Base-by-base conservation (phyloP, 306 rosid species). In the Citrullus mucosospermus region DNA sequence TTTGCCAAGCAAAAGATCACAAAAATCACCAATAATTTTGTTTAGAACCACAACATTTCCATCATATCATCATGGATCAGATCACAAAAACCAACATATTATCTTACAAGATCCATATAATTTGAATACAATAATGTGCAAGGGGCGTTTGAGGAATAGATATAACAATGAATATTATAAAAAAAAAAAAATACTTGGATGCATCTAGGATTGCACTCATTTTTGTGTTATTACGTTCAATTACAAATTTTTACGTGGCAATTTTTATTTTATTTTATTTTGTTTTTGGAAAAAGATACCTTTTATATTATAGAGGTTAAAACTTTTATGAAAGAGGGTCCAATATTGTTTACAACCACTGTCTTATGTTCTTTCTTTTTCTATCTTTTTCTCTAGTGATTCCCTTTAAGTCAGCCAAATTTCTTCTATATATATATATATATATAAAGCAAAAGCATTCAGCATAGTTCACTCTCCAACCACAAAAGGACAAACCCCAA, bases 401-500 rank as follows among this genome's bases (percentile, higher is more conserved):
- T 86, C 88, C 77, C 39, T 63, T 25, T 57, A 72, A 79, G 87
- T 89, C 89, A 83, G 83, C 86, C 44, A 46, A 69, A 48, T 59
- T 68, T 5, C 51, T 79, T 39, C 48, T 86, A 85, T 84, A 83
- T 69, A 75, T 76, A 72, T 22, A 83, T 69, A 75, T 76, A 72
- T 7, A 5, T 0, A 25, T 25, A 25, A 25, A 25, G 28, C 28
- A 25, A 7, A 48, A 63, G 8, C 74, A 54, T 13, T 58, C 69
- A 38, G 80, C 30, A 16, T 12, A 39, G 20, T 59, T 79, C 80
- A 38, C 85, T 82, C 84, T 67, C 66, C 51, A 13, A 75, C 12
- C 22, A 57, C 81, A 50, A 6, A 83, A 46, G 34, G 55, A 86
- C 72, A 82, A 62, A 82, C 12, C 38, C 43, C 70, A 63, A 63